Percentiles rank a stretch among this genome's conserved stretches.
These are phyloP conservation scores for Fusarium begoniae DNA, from an alignment of 2,329 filamentous ascomycete genomes.

Conservation along the genomic window DNA sequence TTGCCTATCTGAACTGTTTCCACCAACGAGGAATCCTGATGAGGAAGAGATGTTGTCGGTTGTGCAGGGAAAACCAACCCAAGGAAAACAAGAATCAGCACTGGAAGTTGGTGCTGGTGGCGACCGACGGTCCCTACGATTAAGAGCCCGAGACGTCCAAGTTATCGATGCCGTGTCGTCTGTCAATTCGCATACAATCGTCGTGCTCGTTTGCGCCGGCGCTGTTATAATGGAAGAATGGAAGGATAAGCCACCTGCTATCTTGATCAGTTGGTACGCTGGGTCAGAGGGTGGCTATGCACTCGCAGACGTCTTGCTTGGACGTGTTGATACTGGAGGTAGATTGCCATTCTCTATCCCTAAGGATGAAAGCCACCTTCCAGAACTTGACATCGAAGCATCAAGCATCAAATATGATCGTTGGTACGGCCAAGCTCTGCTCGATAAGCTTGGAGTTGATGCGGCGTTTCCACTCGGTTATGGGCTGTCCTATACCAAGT, in stretches of 20 bases:
- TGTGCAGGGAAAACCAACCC: background rate
- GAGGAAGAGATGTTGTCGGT: background rate
- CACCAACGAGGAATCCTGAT: background rate
- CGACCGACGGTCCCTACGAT: slow-evolving; percentile 22
- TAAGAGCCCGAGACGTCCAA: slow-evolving; percentile 18
- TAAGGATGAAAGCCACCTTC: slow-evolving; percentile 20
- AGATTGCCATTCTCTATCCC: slow-evolving; percentile 30
- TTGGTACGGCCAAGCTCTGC: slow-evolving; percentile 31
- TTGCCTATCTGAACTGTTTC: background rate
- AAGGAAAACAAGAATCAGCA: background rate
- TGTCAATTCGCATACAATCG: slow-evolving; percentile 17
- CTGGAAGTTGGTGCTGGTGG: slow-evolving; percentile 23
- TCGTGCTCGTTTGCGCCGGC: slow-evolving; percentile 24
- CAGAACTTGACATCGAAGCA: slow-evolving; percentile 24
- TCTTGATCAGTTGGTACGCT: slow-evolving; percentile 34
- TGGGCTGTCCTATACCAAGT: slow-evolving; percentile 34
- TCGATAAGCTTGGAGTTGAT: slow-evolving; percentile 15
- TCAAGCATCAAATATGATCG: slow-evolving; percentile 21
- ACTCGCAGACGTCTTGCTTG: slow-evolving; percentile 26
- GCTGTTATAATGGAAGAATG: slow-evolving; percentile 36
- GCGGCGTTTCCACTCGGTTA: slow-evolving; percentile 33
- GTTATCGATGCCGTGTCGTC: slow-evolving; percentile 17
- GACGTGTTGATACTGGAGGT: slow-evolving; percentile 2
- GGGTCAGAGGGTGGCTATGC: slow-evolving; percentile 32
- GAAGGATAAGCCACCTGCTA: slow-evolving; percentile 5